Evolutionary conservation across 2,329 filamentous ascomycete species (phyloP).

Genomic region (Thielaviopsis euricoi): DNA sequence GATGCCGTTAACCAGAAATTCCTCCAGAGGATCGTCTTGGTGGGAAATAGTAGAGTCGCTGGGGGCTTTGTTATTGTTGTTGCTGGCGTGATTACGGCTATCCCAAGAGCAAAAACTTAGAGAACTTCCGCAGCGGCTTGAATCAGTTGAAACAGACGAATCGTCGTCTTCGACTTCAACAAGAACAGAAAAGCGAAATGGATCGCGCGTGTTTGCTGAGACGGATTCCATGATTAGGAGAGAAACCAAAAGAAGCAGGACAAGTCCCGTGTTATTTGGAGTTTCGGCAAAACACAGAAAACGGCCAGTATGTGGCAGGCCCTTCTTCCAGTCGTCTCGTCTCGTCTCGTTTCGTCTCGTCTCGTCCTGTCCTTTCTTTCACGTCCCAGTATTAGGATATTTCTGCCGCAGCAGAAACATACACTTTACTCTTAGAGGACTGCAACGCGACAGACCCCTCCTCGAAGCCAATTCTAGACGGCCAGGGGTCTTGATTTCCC

Average conservation of each 20-base stretch:
- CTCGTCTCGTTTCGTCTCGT: background rate
- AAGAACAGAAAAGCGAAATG: conserved; percentile 9
- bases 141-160: conserved; percentile 2
- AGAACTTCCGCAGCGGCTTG: conserved; percentile 10
- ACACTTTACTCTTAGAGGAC: background rate
- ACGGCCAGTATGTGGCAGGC: background rate
- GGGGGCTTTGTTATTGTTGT: background rate
- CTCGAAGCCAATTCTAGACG: conserved; percentile 6
- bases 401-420: background rate
- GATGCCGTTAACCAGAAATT: conserved; percentile 10
- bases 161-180: conserved; percentile 9
- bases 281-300: background rate
- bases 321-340: background rate
- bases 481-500: conserved; percentile 3
- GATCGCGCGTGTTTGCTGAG: conserved; percentile 5
- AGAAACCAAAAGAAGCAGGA: conserved; percentile 1
- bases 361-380: background rate
- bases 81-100: conserved; percentile 4
- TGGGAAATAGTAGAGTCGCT: background rate
- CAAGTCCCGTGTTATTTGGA: conserved; percentile 6
- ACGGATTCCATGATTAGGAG: conserved; percentile 6
- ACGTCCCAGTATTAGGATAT: background rate
- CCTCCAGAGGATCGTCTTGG: conserved; percentile 6
- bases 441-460: conserved; percentile 10
- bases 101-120: conserved; percentile 11